These are phyloP conservation scores for Paramecium sonneborni DNA, from an alignment of 73 alveolate genomes.

Conservation along the genomic window DNA sequence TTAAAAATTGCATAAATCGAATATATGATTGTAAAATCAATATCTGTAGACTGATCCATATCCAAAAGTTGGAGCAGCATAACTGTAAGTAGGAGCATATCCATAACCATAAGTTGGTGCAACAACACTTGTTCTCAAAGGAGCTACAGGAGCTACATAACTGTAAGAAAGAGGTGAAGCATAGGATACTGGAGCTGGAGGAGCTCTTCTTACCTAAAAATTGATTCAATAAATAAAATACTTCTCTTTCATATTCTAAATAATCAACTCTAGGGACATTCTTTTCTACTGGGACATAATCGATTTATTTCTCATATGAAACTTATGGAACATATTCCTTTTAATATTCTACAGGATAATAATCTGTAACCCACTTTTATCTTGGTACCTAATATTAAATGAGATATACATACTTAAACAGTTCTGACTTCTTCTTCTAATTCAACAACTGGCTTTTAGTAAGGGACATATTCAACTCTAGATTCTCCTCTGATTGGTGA, in stretches of 20 bases:
- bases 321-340: constrained; percentile 67
- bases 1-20: neutral
- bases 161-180: constrained; percentile 39
- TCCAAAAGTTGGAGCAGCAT: constrained; percentile 28
- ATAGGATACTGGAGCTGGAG: constrained; percentile 23
- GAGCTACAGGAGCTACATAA: neutral
- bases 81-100: constrained; percentile 22
- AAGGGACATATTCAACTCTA: constrained; percentile 65
- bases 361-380: constrained; percentile 69
- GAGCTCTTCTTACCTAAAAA: constrained; percentile 32
- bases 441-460: constrained; percentile 60
- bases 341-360: constrained; percentile 65
- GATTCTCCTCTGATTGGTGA: constrained; percentile 64
- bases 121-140: neutral
- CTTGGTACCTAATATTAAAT: constrained; percentile 46
- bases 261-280: constrained; percentile 63
- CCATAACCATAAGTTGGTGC: constrained; percentile 37
- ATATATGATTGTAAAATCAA: constrained; percentile 5
- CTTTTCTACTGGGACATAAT: constrained; percentile 64
- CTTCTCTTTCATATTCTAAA: constrained; percentile 58
- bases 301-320: constrained; percentile 60
- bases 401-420: neutral
- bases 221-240: neutral
- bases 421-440: constrained; percentile 63
- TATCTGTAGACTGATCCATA: constrained; percentile 41